Base-by-base conservation (phyloP, 495 filamentous ascomycete species). In the Trypethelium eluteriae region DNA sequence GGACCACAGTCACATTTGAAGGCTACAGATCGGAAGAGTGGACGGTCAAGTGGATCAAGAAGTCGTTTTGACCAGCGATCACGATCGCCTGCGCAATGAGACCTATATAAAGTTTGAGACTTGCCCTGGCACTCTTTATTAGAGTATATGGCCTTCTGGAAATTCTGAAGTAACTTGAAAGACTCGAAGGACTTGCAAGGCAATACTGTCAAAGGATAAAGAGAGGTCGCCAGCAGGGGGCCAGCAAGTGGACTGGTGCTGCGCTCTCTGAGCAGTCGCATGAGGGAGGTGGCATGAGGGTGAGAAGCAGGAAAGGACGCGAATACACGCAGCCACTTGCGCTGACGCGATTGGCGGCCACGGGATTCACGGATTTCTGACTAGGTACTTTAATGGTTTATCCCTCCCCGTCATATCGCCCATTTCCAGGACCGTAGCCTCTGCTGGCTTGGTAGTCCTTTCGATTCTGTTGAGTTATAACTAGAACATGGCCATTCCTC, bases 61-160 rank as follows among this genome's bases (percentile, higher is more conserved):
- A 59, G 14, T 10, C 53, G 53, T 4, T 59, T 59, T 59, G 53
- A 59, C 14, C 53, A 59, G 32, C 53, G 53, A 18, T 36, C 53
- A n/a, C 53, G 53, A 9, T 59, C 53, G 9, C 32, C 53, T 14
- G 25, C 25, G 32, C 32, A 32, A 59, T 36, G 25, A 35, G 10
- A 46, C 25, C 1, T 1, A 25, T 25, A 25, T 25, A 25, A 25
- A 25, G 25, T 25, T 25, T 25, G 25, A 25, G 25, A 25, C 25
- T 25, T 25, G 25, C 25, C 25, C 25, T 25, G 25, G 25, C 25
- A 25, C 25, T 25, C 25, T 25, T 25, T 1, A 25, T 25, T 25
- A 25, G 25, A 25, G 25, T 25, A 25, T 25, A 25, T 25, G 25
- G 25, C 25, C 25, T 25, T 25, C 25, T 25, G 25, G 25, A 25